A percentile compares a stretch with the other conserved stretches of the same genome.
Conservation (phyloP, 257 asterid genomes). For the Penstemon eatonii region DNA sequence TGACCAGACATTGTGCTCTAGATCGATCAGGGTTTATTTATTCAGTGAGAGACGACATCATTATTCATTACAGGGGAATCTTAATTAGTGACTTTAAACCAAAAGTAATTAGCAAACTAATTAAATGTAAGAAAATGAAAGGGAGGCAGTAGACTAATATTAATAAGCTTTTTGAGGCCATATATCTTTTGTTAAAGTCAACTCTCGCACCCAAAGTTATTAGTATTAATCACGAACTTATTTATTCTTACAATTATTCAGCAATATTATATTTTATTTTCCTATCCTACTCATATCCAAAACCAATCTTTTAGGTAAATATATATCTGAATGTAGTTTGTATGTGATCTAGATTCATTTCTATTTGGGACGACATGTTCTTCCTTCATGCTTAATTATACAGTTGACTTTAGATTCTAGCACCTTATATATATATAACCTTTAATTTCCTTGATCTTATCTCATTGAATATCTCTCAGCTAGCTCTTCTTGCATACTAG, state of each 20-base stretch:
- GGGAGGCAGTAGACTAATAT: background rate
- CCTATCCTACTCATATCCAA: conserved; percentile 17
- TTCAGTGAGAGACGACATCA: background rate
- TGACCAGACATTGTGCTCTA: background rate
- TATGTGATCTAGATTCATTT: conserved; percentile 37
- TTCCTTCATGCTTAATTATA: background rate
- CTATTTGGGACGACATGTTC: background rate
- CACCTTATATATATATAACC: conserved; percentile 31
- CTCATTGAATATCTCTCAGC: background rate
- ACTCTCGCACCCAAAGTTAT: conserved; percentile 14
- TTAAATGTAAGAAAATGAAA: conserved; percentile 3
- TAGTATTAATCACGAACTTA: conserved; percentile 12
- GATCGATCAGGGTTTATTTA: background rate
- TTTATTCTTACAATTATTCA: conserved; percentile 23
- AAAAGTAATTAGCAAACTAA: no score
- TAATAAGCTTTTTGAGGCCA: conserved; percentile 12
- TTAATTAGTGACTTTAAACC: no score
- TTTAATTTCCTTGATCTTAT: background rate
- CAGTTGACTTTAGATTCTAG: conserved; percentile 30
- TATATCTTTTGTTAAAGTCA: conserved; percentile 27
- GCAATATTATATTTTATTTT: background rate
- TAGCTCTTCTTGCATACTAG: background rate
- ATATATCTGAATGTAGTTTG: conserved; percentile 25
- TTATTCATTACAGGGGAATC: background rate
- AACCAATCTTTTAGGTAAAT: background rate